Evolutionary conservation across 176 grass and related monocot genomes (phyloP).

Genomic region (Lolium rigidum): DNA sequence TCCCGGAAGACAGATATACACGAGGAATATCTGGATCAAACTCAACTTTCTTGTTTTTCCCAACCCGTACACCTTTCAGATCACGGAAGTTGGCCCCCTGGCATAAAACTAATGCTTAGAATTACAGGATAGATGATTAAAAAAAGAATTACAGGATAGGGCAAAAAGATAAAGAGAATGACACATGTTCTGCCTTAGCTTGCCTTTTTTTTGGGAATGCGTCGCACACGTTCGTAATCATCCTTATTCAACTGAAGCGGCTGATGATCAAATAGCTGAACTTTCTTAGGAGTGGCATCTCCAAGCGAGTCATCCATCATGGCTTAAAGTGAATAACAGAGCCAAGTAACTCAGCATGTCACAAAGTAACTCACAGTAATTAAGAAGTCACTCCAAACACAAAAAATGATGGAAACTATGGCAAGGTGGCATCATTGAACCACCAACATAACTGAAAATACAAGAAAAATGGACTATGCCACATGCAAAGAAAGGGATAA

Average conservation of each 20-base stretch:
- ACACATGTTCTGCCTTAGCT: neutral
- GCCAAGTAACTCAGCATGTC: neutral
- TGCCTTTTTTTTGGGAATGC: constrained; percentile 62
- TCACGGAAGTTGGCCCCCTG: no score
- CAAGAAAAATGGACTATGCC: no score
- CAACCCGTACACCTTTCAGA: no score
- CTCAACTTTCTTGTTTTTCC: no score
- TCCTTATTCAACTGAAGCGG: constrained; percentile 52
- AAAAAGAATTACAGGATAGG: neutral
- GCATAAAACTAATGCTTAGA: neutral
- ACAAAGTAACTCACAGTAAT: neutral
- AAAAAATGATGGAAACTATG: neutral
- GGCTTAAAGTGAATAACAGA: constrained; percentile 27
- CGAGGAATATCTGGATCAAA: no score
- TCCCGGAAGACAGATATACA: no score
- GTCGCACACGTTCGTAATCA: constrained; percentile 48
- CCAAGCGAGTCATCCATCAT: constrained; percentile 42
- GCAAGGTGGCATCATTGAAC: neutral
- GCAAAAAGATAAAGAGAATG: neutral
- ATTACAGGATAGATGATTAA: neutral
- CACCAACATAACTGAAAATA: neutral
- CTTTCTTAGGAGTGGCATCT: neutral
- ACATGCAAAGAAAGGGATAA: no score
- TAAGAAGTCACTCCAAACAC: neutral
- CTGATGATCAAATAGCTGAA: constrained; percentile 56